Evolutionary conservation across 2,329 filamentous ascomycete genomes (phyloP).

Genomic region (Scortechinia acanthostroma): DNA sequence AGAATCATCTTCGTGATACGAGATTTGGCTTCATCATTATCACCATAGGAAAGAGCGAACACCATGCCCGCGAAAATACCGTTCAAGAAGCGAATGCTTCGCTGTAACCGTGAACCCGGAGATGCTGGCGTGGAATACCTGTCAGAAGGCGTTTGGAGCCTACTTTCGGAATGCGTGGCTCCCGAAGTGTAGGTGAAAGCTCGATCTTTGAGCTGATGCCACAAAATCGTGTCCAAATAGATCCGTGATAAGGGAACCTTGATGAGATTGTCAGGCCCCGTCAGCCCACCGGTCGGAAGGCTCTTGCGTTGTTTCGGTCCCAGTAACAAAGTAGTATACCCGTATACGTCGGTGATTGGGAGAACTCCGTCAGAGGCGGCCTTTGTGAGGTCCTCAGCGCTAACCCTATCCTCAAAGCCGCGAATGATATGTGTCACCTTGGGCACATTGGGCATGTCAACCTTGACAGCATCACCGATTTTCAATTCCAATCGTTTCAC

Average conservation of each 20-base stretch:
- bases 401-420: conserved; percentile 24
- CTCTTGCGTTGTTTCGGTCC: conserved; percentile 29
- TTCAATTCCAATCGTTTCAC: conserved; percentile 33
- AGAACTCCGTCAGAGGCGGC: conserved; percentile 4
- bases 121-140: not conserved
- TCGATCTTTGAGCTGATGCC: conserved; percentile 31
- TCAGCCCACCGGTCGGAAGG: conserved; percentile 18
- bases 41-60: not conserved
- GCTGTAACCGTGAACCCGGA: not conserved
- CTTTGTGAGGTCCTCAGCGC: conserved; percentile 11
- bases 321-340: conserved; percentile 27
- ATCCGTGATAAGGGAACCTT: conserved; percentile 31
- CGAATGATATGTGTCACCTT: conserved; percentile 30
- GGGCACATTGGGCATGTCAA: conserved; percentile 28
- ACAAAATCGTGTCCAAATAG: conserved; percentile 34
- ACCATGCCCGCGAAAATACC: not conserved
- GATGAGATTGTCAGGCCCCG: conserved; percentile 18
- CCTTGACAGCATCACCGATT: conserved; percentile 33
- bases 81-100: not conserved
- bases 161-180: not conserved
- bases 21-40: not conserved
- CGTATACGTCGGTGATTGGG: conserved; percentile 27
- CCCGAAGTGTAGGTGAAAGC: conserved; percentile 13
- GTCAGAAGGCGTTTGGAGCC: not conserved
- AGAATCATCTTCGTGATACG: not conserved